Conservation (phyloP, 1,284 basidiomycete species). For the Cryptococcus maquisensis region DNA sequence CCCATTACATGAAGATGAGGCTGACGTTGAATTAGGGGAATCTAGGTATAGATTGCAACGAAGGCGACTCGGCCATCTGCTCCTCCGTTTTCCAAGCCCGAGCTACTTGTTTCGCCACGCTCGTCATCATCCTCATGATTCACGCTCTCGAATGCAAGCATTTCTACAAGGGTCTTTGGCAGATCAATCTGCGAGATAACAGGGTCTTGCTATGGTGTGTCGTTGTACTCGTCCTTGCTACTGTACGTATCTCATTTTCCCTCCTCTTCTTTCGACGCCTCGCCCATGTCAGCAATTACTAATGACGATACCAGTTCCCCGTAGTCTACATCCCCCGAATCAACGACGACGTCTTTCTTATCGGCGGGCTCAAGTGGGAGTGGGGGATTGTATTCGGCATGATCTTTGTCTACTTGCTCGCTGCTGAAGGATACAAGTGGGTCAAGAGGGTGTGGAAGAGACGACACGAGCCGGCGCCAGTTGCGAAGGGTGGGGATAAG, state of each 20-base stretch:
- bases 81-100: slow-evolving; percentile 56
- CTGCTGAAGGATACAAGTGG: slow-evolving; percentile 41
- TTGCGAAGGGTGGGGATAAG: slow-evolving; percentile 30
- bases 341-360: slow-evolving; percentile 46
- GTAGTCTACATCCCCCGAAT: slow-evolving; percentile 48
- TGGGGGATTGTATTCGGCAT: slow-evolving; percentile 49
- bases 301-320: slow-evolving; percentile 29
- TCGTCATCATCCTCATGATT: slow-evolving; percentile 55
- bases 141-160: slow-evolving; percentile 49
- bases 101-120: slow-evolving; percentile 55
- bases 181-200: slow-evolving; percentile 56
- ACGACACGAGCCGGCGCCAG: slow-evolving; percentile 6
- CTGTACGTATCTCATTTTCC: slow-evolving; percentile 21
- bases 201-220: slow-evolving; percentile 55
- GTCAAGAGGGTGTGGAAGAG: slow-evolving; percentile 29
- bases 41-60: slow-evolving; percentile 56
- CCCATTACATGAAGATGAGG: neutral
- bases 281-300: neutral
- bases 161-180: slow-evolving; percentile 47
- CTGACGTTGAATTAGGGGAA: slow-evolving; percentile 45
- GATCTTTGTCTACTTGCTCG: slow-evolving; percentile 42
- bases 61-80: slow-evolving; percentile 31
- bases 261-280: neutral
- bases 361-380: slow-evolving; percentile 43
- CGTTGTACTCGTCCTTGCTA: slow-evolving; percentile 37